Evolutionary conservation across 1,284 basidiomycete species (phyloP).

Genomic region (Sporisorium reilianum): DNA sequence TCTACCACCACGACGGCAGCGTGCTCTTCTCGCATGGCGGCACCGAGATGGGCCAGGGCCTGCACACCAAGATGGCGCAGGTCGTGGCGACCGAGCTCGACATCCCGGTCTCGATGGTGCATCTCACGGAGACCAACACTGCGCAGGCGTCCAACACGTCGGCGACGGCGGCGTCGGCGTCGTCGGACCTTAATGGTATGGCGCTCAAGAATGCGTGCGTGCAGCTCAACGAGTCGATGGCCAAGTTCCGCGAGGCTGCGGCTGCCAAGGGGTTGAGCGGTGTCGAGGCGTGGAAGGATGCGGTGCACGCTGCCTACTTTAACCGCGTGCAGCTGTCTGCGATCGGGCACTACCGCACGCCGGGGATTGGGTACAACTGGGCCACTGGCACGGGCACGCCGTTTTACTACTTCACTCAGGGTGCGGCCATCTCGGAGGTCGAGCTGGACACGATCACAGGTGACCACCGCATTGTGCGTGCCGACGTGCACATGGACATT

Average conservation of each 20-base stretch:
- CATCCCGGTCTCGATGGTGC: conserved; percentile 63
- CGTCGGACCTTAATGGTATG: conserved; percentile 59
- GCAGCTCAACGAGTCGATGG: conserved; percentile 67
- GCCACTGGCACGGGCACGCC: conserved; percentile 55
- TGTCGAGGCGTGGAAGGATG: conserved; percentile 56
- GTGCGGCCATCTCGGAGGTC: conserved; percentile 67
- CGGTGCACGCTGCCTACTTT: conserved; percentile 67
- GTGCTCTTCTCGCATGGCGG: conserved; percentile 66
- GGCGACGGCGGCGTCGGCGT: conserved; percentile 64
- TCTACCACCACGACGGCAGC: conserved; percentile 68
- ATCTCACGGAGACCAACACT: conserved; percentile 65
- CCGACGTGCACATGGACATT: conserved; percentile 69
- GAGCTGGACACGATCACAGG: conserved; percentile 70
- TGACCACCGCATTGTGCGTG: conserved; percentile 62
- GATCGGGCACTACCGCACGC: conserved; percentile 69
- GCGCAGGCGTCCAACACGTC: conserved; percentile 68
- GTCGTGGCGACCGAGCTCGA: conserved; percentile 68
- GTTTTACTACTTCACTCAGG: conserved; percentile 67
- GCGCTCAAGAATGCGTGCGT: conserved; percentile 69
- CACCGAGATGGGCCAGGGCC: conserved; percentile 66
- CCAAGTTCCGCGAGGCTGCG: conserved; percentile 44
- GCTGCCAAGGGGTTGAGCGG: conserved; percentile 37
- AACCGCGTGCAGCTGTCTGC: conserved; percentile 67
- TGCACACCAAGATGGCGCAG: conserved; percentile 69
- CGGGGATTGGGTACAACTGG: conserved; percentile 69